These are phyloP conservation scores for Thamnidium elegans DNA, from an alignment of 192 early-diverging fungal species.

Conservation along the genomic window DNA sequence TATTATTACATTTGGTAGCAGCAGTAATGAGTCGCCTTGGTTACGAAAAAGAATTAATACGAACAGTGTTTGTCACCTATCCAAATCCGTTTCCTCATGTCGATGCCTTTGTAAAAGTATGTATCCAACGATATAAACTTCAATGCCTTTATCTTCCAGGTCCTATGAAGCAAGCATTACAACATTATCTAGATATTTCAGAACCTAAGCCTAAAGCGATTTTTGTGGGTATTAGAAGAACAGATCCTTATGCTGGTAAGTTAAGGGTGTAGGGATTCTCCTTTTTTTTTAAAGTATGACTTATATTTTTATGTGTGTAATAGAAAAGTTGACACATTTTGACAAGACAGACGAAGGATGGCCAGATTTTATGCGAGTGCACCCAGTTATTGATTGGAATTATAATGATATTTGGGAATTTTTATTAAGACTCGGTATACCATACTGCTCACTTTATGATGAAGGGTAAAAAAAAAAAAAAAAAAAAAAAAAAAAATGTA, in stretches of 20 bases:
- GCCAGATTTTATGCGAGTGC: constrained; percentile 88
- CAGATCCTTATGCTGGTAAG: constrained; percentile 68
- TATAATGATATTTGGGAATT: constrained; percentile 86
- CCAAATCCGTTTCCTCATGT: constrained; percentile 82
- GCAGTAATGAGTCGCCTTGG: constrained; percentile 51
- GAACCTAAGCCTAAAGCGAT: constrained; percentile 65
- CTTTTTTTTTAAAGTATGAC: background rate
- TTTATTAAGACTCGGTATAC: constrained; percentile 58
- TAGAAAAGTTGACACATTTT: constrained; percentile 55
- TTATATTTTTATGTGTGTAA: background rate
- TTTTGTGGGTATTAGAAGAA: constrained; percentile 77
- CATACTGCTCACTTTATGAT: constrained; percentile 90
- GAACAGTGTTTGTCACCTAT: constrained; percentile 71
- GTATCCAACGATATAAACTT: constrained; percentile 67
- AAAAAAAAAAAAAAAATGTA: background rate
- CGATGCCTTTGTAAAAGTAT: constrained; percentile 79
- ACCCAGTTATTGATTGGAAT: constrained; percentile 89
- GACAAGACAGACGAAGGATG: constrained; percentile 81
- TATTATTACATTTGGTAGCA: constrained; percentile 76
- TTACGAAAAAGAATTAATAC: background rate
- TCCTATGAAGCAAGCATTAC: constrained; percentile 78
- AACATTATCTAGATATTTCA: constrained; percentile 57
- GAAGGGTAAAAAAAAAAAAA: constrained; percentile 53
- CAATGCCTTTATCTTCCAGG: constrained; percentile 63
- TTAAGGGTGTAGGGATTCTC: background rate